Evolutionary conservation across 1,139 yeast genomes (phyloP), one percentile per base, ranked within the genome.

Genomic region (Suhomyces bokatorum): DNA sequence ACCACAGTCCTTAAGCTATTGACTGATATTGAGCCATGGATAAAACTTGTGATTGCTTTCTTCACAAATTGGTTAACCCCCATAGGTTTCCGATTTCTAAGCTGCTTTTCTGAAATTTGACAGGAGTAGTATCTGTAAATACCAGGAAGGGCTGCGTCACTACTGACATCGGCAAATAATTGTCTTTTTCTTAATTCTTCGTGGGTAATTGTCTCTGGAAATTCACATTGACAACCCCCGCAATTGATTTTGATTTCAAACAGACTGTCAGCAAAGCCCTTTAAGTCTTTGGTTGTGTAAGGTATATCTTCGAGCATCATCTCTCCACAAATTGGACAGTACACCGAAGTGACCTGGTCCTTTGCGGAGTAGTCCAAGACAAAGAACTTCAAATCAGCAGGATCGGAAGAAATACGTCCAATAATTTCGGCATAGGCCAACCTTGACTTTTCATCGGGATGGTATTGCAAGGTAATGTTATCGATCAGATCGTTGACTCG

Each of bases 201-300:
- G 38, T 63, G 66, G 34, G 49, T 53, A n/a, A 54, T 38, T n/a
- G 13, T 29, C 1, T 13, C 27, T 1, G 32, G 34, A 27, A 43
- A 34, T 6, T 34, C 43, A 38, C 52, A 50, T 4, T 24, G 22
- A 33, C 53, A 49, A 10, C 40, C 41, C 32, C 42, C 38, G 3
- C 27, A 10, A 26, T 28, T 32, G 27, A 39, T 35, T 6, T 28
- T 33, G n/a, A 37, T 15, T 4, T 11, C 28, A 40, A 63, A 63
- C 4, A 48, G 30, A 3, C 40, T 38, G 41, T 64, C 68, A 8
- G 58, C 56, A 50, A 64, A 65, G 11, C 67, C 70, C 6, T 47
- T 50, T 12, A 44, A 31, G 6, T 37, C 32, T 13, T 43, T 47
- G 38, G 47, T 55, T 8, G 58, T 48, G 32, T 56, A 57, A 1